A percentile compares a stretch with the other conserved stretches of the same genome.
Evolutionary conservation across 805 yeast genomes (phyloP).

Genomic region (Lachancea cidri): DNA sequence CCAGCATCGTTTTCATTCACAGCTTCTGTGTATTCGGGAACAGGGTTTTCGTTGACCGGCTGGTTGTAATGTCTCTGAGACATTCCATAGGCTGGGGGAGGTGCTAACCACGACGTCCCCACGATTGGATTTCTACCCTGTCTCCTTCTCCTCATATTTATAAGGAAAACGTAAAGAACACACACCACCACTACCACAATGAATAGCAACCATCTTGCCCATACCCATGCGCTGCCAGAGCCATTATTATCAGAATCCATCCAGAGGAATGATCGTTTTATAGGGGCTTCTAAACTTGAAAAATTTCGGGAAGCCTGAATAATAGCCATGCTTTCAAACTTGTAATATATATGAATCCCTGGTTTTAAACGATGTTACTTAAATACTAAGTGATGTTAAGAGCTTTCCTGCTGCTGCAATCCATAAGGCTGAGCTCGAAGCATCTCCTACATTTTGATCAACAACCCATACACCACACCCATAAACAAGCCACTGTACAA

Average conservation of each 20-base stretch:
- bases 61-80: conserved; percentile 9
- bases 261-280: no score
- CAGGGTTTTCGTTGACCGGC: conserved; percentile 39
- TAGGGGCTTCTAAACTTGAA: no score
- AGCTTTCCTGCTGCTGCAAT: no score
- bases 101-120: conserved; percentile 14
- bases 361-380: no score
- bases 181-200: conserved; percentile 5
- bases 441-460: no score
- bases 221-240: conserved; percentile 8
- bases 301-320: no score
- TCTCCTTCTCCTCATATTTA: conserved; percentile 8
- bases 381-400: no score
- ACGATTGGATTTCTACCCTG: conserved; percentile 9
- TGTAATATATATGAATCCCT: no score
- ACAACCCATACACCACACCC: not conserved
- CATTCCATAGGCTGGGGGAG: conserved; percentile 11
- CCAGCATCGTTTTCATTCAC: conserved; percentile 70
- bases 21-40: conserved; percentile 57
- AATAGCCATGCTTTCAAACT: no score
- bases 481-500: not conserved
- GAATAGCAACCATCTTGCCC: conserved; percentile 13
- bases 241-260: no score
- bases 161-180: conserved; percentile 3
- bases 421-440: not conserved